Evolutionary conservation across 345 rosid species (phyloP), one percentile per base, ranked within the genome.

Genomic region (Pseudoturritis turrita): DNA sequence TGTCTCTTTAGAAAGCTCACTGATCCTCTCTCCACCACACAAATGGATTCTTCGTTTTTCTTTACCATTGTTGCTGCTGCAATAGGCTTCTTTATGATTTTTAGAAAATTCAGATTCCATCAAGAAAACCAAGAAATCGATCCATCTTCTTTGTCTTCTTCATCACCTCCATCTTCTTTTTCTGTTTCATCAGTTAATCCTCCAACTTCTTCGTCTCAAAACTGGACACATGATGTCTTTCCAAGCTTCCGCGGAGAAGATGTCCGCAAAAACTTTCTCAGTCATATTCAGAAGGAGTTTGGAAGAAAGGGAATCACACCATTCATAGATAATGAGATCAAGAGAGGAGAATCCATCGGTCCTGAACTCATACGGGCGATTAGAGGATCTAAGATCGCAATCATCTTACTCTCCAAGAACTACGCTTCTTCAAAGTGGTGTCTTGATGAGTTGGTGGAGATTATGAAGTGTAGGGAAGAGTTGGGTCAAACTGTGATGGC

Each of bases 301-400:
- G 1, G 26, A 47, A 64, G 69, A 31, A 64, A 33, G 3, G 41
- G 33, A 54, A 73, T 73, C 71, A 55, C 39, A 33, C 8, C 0
- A 0, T 73, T 63, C 58, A 17, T 23, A 0, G 77, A 72, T 55
- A 36, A 73, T 5, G 41, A 37, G 14, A 72, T 53, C 26, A 43
- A 43, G 62, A 72, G 76, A 53, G 70, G 70, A 19, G 62, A 43
- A 12, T 53, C 65, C 4, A 63, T 73, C 8, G 29, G 37, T 25
- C 63, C 56, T 4, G 70, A 72, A 33, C 76, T 72, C 46, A 43
- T 29, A 3, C 37, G 0, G 0, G 76, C 56, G 0, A 72, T 62
- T 21, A 72, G 63, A 54, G 54, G 47, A 43, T 72, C 56, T 28
- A 62, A 51, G 63, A 53, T 72, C 2, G 25, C 70, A 0, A 33